Conservation (phyloP, 345 rosid species). For the Gossypium thurberi region DNA sequence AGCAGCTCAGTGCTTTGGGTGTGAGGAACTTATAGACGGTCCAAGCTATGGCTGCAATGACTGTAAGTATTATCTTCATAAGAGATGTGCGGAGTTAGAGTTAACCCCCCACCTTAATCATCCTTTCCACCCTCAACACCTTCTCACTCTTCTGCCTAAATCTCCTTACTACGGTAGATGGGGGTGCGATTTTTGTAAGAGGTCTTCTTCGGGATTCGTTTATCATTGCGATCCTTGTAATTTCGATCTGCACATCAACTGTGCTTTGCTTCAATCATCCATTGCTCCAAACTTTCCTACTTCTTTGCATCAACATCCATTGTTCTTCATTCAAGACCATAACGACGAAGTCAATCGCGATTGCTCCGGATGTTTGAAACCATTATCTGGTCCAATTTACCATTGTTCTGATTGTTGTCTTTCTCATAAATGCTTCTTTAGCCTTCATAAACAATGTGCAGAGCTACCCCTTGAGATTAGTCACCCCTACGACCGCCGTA, state of each 20-base stretch:
- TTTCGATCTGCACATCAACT: background rate
- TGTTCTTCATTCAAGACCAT: background rate
- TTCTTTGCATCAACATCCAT: background rate
- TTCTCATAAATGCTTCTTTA: background rate
- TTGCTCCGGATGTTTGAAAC: background rate
- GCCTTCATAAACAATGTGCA: background rate
- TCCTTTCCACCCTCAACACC: background rate
- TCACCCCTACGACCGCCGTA: background rate
- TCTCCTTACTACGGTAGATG: fast-evolving
- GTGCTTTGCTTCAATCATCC: background rate
- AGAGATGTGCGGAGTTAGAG: background rate
- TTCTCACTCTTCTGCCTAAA: background rate
- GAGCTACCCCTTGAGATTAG: background rate
- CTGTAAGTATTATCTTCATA: background rate
- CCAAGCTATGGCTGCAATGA: background rate
- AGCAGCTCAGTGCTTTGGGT: background rate
- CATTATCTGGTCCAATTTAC: background rate
- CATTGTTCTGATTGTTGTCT: background rate
- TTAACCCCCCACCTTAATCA: background rate
- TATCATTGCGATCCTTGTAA: background rate
- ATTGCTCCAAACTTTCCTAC: background rate
- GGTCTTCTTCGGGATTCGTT: background rate
- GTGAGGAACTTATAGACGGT: background rate
- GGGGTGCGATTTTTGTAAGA: fast-evolving
- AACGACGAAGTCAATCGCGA: fast-evolving